Base-by-base conservation (phyloP, 306 rosid genomes). In the Cucurbita maxima region DNA sequence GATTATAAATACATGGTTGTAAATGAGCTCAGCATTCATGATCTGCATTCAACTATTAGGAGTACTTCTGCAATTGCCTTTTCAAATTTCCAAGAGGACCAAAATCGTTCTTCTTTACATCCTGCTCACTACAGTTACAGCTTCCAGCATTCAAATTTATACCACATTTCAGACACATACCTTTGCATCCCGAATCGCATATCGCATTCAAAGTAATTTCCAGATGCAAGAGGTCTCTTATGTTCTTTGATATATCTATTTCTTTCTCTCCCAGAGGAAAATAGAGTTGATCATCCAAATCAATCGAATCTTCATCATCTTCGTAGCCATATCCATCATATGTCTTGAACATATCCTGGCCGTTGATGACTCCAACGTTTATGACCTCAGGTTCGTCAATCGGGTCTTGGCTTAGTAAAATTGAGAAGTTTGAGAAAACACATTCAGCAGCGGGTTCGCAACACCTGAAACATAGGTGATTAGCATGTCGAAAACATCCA, bases 241-340 rank as follows among this genome's bases (percentile, higher is more conserved):
- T 82, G 85, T 89, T 81, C 84, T 94, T 94, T 59, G 98, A 94
- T 84, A 94, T 89, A 79, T 90, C 97, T 78, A 90, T 86, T 69
- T 85, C 88, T 82, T 83, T 90, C 72, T 81, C 84, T 50, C 53
- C 87, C 0, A 77, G 83, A 36, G 96, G 96, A 74, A 94, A 94
- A 76, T 90, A 81, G 30, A 94, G 83, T 55, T 69, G 84, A 78
- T 94, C 98, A 34, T 90, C 97, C 48, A 80, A 78, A 69, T 90
- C 96, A 11, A 94, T 83, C 40, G 75, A 72, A 10, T 81, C 81
- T 5, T 78, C 87, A 45, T 81, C 89, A 16, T 84, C 84, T 5
- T 84, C 90, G 2, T 75, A 83, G 30, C 77, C 63, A 71, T 57
- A 75, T 64, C 80, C 80, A 10, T 69, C 68, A 57, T 16, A 56